phyloP scores from a whole-genome alignment of 1,284 basidiomycete genomes.

The Tilletia setariae region DNA sequence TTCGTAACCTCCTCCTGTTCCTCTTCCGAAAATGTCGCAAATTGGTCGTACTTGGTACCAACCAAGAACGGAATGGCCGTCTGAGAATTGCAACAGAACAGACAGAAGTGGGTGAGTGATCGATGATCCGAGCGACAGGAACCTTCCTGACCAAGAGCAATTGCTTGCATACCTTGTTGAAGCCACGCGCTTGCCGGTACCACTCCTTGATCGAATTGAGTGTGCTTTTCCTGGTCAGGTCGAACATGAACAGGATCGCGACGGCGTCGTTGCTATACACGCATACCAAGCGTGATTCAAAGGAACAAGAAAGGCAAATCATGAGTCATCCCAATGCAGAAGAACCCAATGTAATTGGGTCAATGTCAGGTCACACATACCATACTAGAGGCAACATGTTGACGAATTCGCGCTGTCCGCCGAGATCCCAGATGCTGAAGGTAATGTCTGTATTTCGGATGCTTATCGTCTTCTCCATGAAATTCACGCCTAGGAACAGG shows the following conservation, averaged over 20 bases:
- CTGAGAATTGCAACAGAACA: conserved; percentile 12
- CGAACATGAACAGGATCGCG: conserved; percentile 99
- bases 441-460: conserved; percentile 97
- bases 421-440: conserved; percentile 98
- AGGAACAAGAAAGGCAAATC: no score
- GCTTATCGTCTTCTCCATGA: conserved; percentile 98
- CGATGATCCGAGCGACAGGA: neutral
- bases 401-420: conserved; percentile 95
- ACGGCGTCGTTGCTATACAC: conserved; percentile 82
- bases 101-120: neutral
- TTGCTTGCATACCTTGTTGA: conserved; percentile 66
- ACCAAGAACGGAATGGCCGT: conserved; percentile 60
- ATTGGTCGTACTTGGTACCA: conserved; percentile 96
- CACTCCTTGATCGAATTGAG: conserved; percentile 97
- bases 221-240: conserved; percentile 91
- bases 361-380: conserved; percentile 16
- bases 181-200: conserved; percentile 96
- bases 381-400: conserved; percentile 96
- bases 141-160: neutral
- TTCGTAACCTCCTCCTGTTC: conserved; percentile 99
- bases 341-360: neutral
- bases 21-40: conserved; percentile 88
- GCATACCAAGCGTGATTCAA: neutral
- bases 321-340: no score
- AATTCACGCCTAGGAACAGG: conserved; percentile 67